phyloP scores from a whole-genome alignment of 441 rosid species.

The Theobroma grandiflorum region DNA sequence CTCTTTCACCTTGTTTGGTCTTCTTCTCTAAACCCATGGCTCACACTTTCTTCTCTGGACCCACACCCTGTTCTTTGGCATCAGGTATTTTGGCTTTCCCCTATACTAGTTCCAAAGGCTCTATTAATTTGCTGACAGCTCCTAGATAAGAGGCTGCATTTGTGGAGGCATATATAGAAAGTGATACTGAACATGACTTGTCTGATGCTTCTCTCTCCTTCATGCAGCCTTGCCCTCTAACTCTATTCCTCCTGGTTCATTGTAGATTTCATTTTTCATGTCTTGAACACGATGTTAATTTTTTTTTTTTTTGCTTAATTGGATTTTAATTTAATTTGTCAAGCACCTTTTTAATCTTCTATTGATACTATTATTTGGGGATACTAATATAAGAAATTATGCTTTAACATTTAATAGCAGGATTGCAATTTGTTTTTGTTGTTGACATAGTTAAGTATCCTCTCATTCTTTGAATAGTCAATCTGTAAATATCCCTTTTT shows the following conservation, averaged over 20 bases:
- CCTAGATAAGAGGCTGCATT: neutral
- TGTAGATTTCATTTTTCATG: neutral
- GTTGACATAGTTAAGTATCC: no score
- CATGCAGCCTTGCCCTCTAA: neutral
- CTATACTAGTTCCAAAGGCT: conserved; percentile 15
- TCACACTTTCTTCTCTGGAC: neutral
- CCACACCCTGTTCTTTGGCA: neutral
- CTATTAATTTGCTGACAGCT: conserved; percentile 10
- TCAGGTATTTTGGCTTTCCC: neutral
- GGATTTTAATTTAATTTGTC: conserved; percentile 10
- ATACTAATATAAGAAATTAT: no score
- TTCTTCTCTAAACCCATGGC: neutral
- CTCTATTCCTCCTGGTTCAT: neutral
- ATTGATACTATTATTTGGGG: neutral
- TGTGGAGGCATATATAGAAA: neutral
- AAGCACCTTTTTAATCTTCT: conserved; percentile 4
- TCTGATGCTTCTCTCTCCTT: neutral
- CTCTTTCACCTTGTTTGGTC: neutral
- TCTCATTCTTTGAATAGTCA: no score
- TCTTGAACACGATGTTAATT: neutral
- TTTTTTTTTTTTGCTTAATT: neutral
- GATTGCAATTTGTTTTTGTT: no score
- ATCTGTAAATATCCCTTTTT: no score
- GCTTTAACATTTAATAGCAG: no score
- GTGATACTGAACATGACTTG: neutral